Base-by-base conservation (phyloP, 208 protist genomes). In the Trichomonas tenax region DNA sequence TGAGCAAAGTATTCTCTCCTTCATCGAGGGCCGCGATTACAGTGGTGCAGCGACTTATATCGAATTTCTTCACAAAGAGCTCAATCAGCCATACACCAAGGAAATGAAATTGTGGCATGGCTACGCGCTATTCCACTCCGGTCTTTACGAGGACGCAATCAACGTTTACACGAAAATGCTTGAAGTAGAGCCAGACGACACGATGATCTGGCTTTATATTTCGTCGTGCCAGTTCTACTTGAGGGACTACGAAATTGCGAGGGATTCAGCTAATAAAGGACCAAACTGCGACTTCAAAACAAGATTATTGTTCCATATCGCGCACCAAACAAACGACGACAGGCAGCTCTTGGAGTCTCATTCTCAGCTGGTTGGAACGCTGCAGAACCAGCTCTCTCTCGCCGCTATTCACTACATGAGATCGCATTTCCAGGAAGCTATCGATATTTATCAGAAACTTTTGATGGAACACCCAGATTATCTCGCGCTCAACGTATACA, bases 381-480 rank as follows among this genome's bases (percentile, higher is more conserved):
- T 93, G 14, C 40, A 93, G 26, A 93, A 93, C 44, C 86, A 93
- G 34, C 44, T 93, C 2, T 93, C 86, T 34, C 86, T 93, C 46
- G 86, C 86, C 2, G 98, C 98, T 2, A 98, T 99, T 44, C 98
- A 99, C 97, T 99, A 98, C 97, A 98, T 98, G 86, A 97, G 98
- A 63, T 98, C 98, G 96, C 98, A 99, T 96, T 99, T 98, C 97
- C 98, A 99, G 96, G 98, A 99, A 96, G 98, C 99, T 4, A 99
- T 98, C 51, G 98, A 99, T 72, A 98, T 99, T 82, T 99, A 99
- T 98, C 99, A 99, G 97, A 98, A 98, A 40, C 98, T 99, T 72
- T 97, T 99, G 17, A 97, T 99, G 34, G 98, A 99, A 95, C 98
- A 98, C 48, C 97, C 98, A 84, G 96, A 97, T 11, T 96, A 63